Percentiles rank a stretch among this genome's conserved stretches.
These are phyloP conservation scores for Coprinopsis strossmayeri DNA, from an alignment of 768 basidiomycete genomes.

Conservation along the genomic window DNA sequence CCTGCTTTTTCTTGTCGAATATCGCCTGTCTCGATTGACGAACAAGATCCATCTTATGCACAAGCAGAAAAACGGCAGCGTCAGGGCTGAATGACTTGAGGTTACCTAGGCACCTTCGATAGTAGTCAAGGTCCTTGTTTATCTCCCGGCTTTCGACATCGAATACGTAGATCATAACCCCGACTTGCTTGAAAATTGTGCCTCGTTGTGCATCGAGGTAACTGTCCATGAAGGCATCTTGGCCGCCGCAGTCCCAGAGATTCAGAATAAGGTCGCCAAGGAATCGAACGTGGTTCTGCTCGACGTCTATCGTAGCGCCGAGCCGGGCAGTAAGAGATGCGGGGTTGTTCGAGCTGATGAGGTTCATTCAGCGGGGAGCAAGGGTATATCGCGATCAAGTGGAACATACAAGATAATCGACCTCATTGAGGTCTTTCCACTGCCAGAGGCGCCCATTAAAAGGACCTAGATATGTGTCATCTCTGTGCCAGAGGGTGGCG, in stretches of 20 bases:
- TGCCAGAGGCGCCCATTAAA: constrained; percentile 95
- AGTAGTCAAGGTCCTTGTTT: constrained; percentile 85
- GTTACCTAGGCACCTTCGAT: constrained; percentile 84
- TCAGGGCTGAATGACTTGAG: constrained; percentile 73
- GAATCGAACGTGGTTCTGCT: constrained; percentile 96
- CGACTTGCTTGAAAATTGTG: constrained; percentile 96
- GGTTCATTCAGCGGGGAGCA: constrained; percentile 7
- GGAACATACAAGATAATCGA: constrained; percentile 91
- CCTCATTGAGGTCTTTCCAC: constrained; percentile 96
- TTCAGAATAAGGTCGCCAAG: constrained; percentile 94
- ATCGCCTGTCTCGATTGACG: constrained; percentile 49
- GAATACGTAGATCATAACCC: constrained; percentile 97
- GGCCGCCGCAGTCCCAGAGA: constrained; percentile 98
- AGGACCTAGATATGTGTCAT: constrained; percentile 59
- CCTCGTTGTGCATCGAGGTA: constrained; percentile 88
- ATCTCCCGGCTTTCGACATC: constrained; percentile 87
- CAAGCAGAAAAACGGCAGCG: constrained; percentile 80
- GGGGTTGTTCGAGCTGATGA: constrained; percentile 83
- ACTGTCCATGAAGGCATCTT: constrained; percentile 96
- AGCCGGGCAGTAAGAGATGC: constrained; percentile 87
- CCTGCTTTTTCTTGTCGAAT: constrained; percentile 68
- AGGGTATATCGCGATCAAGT: constrained; percentile 7
- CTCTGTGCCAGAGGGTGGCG: background rate
- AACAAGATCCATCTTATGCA: constrained; percentile 98
- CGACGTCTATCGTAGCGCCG: constrained; percentile 96